These are phyloP conservation scores for Colletotrichum sidae DNA, from an alignment of 2,329 filamentous ascomycete genomes.

Conservation along the genomic window DNA sequence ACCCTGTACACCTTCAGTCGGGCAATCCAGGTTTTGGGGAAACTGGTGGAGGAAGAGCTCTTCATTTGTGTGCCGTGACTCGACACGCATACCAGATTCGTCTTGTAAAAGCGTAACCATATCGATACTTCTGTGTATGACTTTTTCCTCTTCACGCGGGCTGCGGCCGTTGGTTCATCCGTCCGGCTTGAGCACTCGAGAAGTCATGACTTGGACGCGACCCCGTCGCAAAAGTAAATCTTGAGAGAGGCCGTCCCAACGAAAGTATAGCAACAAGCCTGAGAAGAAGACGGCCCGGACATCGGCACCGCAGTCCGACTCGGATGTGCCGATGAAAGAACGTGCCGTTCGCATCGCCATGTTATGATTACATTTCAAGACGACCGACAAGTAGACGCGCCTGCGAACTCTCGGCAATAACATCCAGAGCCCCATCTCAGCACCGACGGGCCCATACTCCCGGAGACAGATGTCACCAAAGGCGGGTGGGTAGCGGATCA, in stretches of 20 bases:
- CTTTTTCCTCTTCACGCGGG: slow-evolving; percentile 7
- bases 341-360: neutral
- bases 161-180: slow-evolving; percentile 10
- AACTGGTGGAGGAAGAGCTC: neutral
- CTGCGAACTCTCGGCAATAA: slow-evolving; percentile 9
- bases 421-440: neutral
- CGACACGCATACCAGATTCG: slow-evolving; percentile 9
- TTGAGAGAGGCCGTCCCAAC: neutral
- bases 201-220: neutral
- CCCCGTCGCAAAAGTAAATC: neutral
- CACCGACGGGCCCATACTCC: neutral
- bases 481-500: slow-evolving; percentile 7
- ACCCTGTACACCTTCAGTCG: no score
- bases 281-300: neutral
- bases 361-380: no score
- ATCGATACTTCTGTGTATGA: slow-evolving; percentile 13
- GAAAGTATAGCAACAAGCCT: no score
- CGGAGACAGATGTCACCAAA: slow-evolving; percentile 17
- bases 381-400: neutral
- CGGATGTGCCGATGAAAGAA: neutral
- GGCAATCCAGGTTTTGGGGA: neutral
- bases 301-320: slow-evolving; percentile 14
- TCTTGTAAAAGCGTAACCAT: slow-evolving; percentile 21
- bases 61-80: slow-evolving; percentile 11
- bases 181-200: no score